phyloP scores from a whole-genome alignment of 1,139 yeast genomes.

The Meyerozyma elateridarum region DNA sequence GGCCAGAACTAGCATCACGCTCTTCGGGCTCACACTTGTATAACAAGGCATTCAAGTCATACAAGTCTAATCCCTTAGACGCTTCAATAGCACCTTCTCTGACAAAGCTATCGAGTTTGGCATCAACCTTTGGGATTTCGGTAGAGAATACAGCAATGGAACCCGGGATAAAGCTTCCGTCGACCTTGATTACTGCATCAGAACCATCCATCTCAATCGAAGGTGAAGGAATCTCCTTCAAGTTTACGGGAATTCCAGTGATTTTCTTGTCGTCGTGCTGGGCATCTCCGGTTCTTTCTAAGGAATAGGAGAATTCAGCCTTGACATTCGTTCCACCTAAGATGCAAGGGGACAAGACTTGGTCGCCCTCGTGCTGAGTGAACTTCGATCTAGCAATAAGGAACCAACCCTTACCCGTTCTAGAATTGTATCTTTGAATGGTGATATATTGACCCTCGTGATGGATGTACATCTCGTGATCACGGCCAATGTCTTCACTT shows the following conservation, averaged over 20 bases:
- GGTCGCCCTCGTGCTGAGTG: conserved; percentile 35
- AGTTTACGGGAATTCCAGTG: conserved; percentile 62
- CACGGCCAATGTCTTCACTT: conserved; percentile 58
- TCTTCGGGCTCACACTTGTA: conserved; percentile 87
- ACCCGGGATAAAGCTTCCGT: conserved; percentile 74
- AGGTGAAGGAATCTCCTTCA: conserved; percentile 52
- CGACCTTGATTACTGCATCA: conserved; percentile 49
- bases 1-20: conserved; percentile 69
- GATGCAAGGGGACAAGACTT: conserved; percentile 53
- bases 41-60: conserved; percentile 70
- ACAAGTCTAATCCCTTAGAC: conserved; percentile 51
- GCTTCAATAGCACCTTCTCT: conserved; percentile 75
- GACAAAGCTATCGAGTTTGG: conserved; percentile 56
- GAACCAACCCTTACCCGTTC: conserved; percentile 85
- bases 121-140: conserved; percentile 51
- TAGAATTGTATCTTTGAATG: conserved; percentile 78
- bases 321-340: conserved; percentile 65
- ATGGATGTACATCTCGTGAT: conserved; percentile 90
- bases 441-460: conserved; percentile 92
- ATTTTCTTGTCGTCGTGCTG: conserved; percentile 35
- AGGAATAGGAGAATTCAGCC: conserved; percentile 54
- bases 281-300: conserved; percentile 51
- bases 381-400: conserved; percentile 86
- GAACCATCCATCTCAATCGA: conserved; percentile 36
- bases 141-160: conserved; percentile 84